Evolutionary conservation across 176 grass and related monocot species (phyloP).

Genomic region (Rhynchospora pubera): DNA sequence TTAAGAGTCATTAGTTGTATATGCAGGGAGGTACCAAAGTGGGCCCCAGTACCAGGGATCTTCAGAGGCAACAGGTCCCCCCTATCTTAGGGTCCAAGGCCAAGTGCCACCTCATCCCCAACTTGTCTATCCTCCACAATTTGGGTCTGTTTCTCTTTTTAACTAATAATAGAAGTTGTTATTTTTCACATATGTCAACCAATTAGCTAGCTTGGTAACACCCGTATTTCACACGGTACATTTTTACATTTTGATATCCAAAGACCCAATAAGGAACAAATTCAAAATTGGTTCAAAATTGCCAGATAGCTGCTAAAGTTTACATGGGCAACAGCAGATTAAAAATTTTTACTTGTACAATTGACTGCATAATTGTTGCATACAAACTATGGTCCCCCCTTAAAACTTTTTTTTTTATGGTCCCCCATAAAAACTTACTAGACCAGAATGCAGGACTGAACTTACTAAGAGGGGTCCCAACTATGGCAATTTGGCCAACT

Average conservation of each 20-base stretch:
- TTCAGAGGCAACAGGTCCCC: constrained; percentile 22
- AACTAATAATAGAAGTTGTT: not conserved
- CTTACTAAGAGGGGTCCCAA: constrained; percentile 9
- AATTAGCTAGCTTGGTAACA: not conserved
- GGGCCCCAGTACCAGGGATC: constrained; percentile 32
- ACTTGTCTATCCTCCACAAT: constrained; percentile 33
- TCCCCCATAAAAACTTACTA: constrained; percentile 3
- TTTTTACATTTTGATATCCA: not conserved
- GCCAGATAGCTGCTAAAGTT: not conserved
- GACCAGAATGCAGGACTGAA: not conserved
- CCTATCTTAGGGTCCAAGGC: constrained; percentile 29
- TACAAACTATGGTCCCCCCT: not conserved
- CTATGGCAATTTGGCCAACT: not conserved
- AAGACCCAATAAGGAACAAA: not conserved
- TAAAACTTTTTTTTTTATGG: too few species aligned
- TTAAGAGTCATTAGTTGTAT: not conserved
- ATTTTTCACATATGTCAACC: not conserved
- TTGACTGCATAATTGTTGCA: not conserved
- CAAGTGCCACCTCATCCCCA: constrained; percentile 35
- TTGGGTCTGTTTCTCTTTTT: constrained; percentile 41
- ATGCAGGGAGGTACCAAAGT: constrained; percentile 27
- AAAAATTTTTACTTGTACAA: not conserved
- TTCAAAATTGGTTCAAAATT: too few species aligned
- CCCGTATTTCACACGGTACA: not conserved
- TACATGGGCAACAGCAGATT: not conserved